Evolutionary conservation across 768 basidiomycete genomes (phyloP), one percentile per base, ranked within the genome.

Genomic region (Pleurotus citrinopileatus): DNA sequence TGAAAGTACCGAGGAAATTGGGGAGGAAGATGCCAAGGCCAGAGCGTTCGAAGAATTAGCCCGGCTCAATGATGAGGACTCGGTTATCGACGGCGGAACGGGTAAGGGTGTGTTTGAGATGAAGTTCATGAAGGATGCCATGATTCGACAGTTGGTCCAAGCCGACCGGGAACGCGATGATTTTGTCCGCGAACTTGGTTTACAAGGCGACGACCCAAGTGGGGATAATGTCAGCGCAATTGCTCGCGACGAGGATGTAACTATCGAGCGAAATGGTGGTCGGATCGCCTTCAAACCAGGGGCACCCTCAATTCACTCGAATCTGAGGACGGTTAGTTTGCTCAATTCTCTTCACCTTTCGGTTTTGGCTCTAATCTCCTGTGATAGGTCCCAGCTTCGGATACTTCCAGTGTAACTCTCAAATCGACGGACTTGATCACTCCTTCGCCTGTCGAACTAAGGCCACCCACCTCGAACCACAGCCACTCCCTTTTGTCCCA

Each of bases 51-150:
- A 95, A 36, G 91, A 95, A 70, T 74, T 96, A 20, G 73, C 75
- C 19, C 62, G 65, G 27, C 60, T 90, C 40, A 75, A 81, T 19
- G 67, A 67, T 10, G 65, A 63, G 4, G 58, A 57, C 42, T 52
- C 48, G 15, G 58, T 55, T 4, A 53, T 59, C 23, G 60, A 37
- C 20, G 72, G 66, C 19, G 70, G 72, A 63, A 81, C 80, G 60
- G 70, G 75, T 45, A 89, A 87, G 70, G 83, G 89, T 56, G 79
- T 98, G 8, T 89, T 97, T 66, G 80, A 83, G 58, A 98, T 98
- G 97, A 98, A 97, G 72, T 99, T 98, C 70, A 99, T 99, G 96
- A 87, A 89, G 67, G 88, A 94, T 42, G 95, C 93, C 0, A 85
- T 89, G 73, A 82, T 81, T 3, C 76, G 91, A 58, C 80, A 86